Percentiles rank a stretch among this genome's conserved stretches.
phyloP scores from a whole-genome alignment of 2,329 filamentous ascomycete genomes.

The Talaromyces pinophilus region DNA sequence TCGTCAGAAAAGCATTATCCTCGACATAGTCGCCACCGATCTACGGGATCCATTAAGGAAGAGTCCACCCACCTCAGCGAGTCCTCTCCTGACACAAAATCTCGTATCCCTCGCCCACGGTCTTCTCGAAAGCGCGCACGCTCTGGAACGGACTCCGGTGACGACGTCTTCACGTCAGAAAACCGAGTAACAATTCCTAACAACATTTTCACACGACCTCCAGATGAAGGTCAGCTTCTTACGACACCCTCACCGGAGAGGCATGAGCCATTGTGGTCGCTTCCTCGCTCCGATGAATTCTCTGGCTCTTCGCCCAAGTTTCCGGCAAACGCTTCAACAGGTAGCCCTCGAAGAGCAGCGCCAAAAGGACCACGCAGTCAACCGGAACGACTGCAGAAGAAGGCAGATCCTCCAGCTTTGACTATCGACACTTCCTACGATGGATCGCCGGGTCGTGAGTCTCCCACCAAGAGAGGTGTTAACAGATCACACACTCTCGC shows the following conservation, averaged over 20 bases:
- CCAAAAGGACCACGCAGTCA: constrained; percentile 40
- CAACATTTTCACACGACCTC: constrained; percentile 28
- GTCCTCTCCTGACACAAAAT: constrained; percentile 24
- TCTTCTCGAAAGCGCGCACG: constrained; percentile 33
- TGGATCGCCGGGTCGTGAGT: constrained; percentile 2
- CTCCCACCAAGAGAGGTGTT: constrained; percentile 25
- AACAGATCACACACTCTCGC: constrained; percentile 23
- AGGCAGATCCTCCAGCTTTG: constrained; percentile 24
- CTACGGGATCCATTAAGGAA: constrained; percentile 22
- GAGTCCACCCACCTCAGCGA: constrained; percentile 14
- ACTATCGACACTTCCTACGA: constrained; percentile 5
- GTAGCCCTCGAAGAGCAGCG: constrained; percentile 36
- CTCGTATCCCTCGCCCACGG: constrained; percentile 28
- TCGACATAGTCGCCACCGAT: constrained; percentile 20
- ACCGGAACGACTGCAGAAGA: constrained; percentile 29
- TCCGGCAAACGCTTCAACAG: constrained; percentile 31
- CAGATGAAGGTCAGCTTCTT: constrained; percentile 22
- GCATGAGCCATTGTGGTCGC: constrained; percentile 30
- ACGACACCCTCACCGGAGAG: constrained; percentile 37
- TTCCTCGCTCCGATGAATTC: constrained; percentile 28
- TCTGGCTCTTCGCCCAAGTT: constrained; percentile 25
- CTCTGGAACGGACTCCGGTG: constrained; percentile 23
- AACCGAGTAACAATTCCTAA: constrained; percentile 30
- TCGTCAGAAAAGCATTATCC: not conserved
- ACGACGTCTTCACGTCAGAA: constrained; percentile 25